phyloP scores from a whole-genome alignment of 495 filamentous ascomycete species.

The Geoglossum glabrum region DNA sequence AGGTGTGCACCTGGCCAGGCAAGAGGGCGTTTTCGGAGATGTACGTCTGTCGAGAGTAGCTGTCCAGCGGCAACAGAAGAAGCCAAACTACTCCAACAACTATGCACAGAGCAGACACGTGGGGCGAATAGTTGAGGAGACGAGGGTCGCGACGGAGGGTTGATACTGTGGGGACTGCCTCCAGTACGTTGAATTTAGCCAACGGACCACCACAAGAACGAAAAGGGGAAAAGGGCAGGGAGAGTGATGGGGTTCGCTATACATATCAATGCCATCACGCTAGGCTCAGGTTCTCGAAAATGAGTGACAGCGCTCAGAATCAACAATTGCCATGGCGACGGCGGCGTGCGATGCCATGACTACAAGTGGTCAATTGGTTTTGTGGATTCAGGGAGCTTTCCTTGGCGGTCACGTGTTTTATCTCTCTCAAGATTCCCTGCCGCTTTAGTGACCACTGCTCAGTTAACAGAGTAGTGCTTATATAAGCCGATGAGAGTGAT shows the following conservation, averaged over 20 bases:
- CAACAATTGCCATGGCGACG: neutral
- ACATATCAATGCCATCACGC: neutral
- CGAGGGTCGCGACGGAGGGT: slow-evolving; percentile 42
- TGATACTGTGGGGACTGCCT: slow-evolving; percentile 1
- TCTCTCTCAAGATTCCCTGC: no score
- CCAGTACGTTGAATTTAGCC: slow-evolving; percentile 11
- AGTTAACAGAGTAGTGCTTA: no score
- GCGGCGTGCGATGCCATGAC: neutral
- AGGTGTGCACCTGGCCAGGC: slow-evolving; percentile 91
- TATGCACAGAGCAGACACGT: slow-evolving; percentile 73
- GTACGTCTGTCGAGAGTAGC: slow-evolving; percentile 83
- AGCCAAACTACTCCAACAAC: slow-evolving; percentile 82
- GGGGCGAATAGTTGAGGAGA: slow-evolving; percentile 54
- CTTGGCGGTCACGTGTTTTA: no score
- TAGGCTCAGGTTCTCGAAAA: neutral
- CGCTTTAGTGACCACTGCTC: no score
- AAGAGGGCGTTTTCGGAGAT: slow-evolving; percentile 95
- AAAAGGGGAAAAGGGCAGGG: neutral
- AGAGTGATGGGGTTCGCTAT: no score
- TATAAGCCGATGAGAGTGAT: no score
- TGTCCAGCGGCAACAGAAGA: slow-evolving; percentile 74
- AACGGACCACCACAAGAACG: neutral
- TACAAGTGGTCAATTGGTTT: no score
- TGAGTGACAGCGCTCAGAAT: neutral
- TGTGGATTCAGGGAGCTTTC: no score